phyloP scores from a whole-genome alignment of 2,329 filamentous ascomycete species.

The Fusarium sp. region DNA sequence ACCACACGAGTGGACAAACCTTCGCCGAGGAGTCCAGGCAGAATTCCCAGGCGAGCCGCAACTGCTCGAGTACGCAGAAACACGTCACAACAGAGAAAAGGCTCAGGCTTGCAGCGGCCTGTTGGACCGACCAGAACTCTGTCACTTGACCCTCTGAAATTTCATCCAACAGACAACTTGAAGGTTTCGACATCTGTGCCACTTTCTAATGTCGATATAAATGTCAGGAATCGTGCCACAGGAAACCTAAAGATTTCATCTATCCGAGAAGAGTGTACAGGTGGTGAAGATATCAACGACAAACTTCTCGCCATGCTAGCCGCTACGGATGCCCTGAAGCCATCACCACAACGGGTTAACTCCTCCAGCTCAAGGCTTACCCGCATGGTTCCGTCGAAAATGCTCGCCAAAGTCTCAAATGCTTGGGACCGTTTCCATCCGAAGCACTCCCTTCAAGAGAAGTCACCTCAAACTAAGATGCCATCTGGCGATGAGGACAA shows the following conservation, averaged over 20 bases:
- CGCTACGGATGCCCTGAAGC: constrained; percentile 55
- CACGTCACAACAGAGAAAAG: constrained; percentile 31
- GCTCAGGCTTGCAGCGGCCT: constrained; percentile 30
- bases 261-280: constrained; percentile 6
- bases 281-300: constrained; percentile 50
- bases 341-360: constrained; percentile 32
- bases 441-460: constrained; percentile 46
- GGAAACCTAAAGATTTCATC: not conserved
- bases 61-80: constrained; percentile 27
- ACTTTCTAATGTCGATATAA: constrained; percentile 32
- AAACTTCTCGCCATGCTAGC: constrained; percentile 57
- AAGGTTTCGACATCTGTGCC: constrained; percentile 21
- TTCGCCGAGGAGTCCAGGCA: constrained; percentile 20
- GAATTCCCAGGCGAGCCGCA: constrained; percentile 30
- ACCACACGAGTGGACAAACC: constrained; percentile 27
- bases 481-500: constrained; percentile 1
- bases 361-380: constrained; percentile 46
- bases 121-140: constrained; percentile 27
- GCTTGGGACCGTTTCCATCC: constrained; percentile 53
- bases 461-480: constrained; percentile 7
- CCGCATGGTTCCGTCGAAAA: constrained; percentile 50
- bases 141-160: constrained; percentile 41
- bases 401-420: constrained; percentile 54
- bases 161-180: constrained; percentile 32
- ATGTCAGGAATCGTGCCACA: constrained; percentile 15